A percentile compares a stretch with the other conserved stretches of the same genome.
phyloP scores from a whole-genome alignment of 1,139 yeast genomes.

The Zhuliangozyma blackwelliae region DNA sequence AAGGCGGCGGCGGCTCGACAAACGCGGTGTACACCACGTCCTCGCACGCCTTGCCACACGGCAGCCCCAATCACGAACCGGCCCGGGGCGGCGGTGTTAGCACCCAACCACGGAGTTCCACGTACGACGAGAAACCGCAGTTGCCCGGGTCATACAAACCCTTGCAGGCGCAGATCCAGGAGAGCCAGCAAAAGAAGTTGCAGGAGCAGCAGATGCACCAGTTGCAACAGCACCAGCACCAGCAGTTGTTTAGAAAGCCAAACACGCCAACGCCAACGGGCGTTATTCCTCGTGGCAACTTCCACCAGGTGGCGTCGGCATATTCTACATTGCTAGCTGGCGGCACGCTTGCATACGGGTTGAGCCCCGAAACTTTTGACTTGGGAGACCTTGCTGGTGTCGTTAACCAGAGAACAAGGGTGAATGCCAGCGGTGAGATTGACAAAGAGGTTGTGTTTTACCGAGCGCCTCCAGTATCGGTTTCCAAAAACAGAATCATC shows the following conservation, averaged over 20 bases:
- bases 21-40: constrained; percentile 20
- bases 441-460: constrained; percentile 66
- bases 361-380: constrained; percentile 17
- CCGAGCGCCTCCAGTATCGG: constrained; percentile 66
- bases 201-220: constrained; percentile 23
- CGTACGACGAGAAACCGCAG: constrained; percentile 11
- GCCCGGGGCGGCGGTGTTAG: constrained; percentile 1
- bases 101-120: constrained; percentile 1
- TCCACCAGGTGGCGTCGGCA: constrained; percentile 29
- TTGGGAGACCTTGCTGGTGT: constrained; percentile 19
- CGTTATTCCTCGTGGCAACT: constrained; percentile 17
- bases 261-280: constrained; percentile 20
- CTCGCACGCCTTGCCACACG: constrained; percentile 12
- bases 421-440: constrained; percentile 15
- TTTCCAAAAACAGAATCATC: constrained; percentile 47
- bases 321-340: constrained; percentile 38
- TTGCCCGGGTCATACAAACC: constrained; percentile 14
- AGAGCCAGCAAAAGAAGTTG: constrained; percentile 12
- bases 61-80: constrained; percentile 9
- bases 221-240: constrained; percentile 18
- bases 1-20: constrained; percentile 32
- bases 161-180: constrained; percentile 14
- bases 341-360: constrained; percentile 37
- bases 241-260: constrained; percentile 18
- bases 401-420: constrained; percentile 21